Conservation (phyloP, 192 early-diverging fungal genomes). For the Podila verticillata region DNA sequence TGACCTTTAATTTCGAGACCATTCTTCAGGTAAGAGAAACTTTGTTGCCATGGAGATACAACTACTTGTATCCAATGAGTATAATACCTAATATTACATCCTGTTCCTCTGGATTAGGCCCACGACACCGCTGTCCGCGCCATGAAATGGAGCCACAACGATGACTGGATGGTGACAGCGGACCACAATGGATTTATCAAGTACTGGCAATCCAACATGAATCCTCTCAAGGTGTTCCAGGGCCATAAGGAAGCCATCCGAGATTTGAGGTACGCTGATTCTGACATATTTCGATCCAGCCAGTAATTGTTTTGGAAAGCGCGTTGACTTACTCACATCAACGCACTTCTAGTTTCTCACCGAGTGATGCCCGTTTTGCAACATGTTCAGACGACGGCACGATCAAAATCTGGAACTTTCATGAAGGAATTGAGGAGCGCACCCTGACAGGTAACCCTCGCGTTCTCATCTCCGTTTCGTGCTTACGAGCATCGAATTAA, state of each 20-base stretch:
- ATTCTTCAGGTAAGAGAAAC: conserved; percentile 76
- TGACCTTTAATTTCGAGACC: conserved; percentile 98
- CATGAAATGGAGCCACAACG: conserved; percentile 97
- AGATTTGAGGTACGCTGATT: conserved; percentile 71
- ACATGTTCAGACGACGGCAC: conserved; percentile 94
- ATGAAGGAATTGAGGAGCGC: conserved; percentile 81
- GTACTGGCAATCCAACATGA: conserved; percentile 98
- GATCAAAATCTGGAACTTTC: conserved; percentile 98
- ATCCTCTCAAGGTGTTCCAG: conserved; percentile 86
- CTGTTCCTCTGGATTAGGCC: conserved; percentile 61
- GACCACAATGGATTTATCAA: conserved; percentile 94
- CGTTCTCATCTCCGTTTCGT: neutral
- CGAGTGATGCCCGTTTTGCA: conserved; percentile 93
- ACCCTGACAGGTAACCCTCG: conserved; percentile 63
- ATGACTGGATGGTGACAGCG: conserved; percentile 94
- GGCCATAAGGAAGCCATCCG: conserved; percentile 92
- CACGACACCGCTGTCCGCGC: conserved; percentile 94
- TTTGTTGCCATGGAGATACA: too few relatives aligned
- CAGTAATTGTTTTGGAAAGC: too few relatives aligned
- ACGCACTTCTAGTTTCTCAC: conserved; percentile 78
- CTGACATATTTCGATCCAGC: neutral
- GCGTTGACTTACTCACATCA: neutral
- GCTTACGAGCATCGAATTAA: neutral
- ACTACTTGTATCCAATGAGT: too few relatives aligned
- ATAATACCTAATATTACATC: neutral